Evolutionary conservation across 345 rosid genomes (phyloP).

Genomic region (Citrus glauca): DNA sequence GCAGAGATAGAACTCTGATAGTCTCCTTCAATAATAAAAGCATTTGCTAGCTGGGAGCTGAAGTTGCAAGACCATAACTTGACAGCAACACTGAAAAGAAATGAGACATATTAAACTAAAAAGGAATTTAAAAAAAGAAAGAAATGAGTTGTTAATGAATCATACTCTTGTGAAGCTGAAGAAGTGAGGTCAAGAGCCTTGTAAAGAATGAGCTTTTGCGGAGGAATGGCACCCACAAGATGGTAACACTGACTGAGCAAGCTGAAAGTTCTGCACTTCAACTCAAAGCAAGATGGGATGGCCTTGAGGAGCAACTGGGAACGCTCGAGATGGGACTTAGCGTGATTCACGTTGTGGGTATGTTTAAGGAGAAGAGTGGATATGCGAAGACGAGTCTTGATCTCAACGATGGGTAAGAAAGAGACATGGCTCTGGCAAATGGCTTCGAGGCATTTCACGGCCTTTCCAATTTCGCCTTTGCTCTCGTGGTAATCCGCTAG

Average conservation of each 20-base stretch:
- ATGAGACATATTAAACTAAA: not conserved
- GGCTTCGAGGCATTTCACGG: slow-evolving; percentile 88
- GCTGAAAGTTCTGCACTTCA: slow-evolving; percentile 78
- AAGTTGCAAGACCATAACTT: slow-evolving; percentile 91
- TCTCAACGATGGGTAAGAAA: slow-evolving; percentile 78
- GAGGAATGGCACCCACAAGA: slow-evolving; percentile 73
- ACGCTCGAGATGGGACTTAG: slow-evolving; percentile 92
- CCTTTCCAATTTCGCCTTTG: slow-evolving; percentile 64
- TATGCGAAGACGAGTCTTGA: slow-evolving; percentile 81
- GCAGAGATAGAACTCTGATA: slow-evolving; percentile 62
- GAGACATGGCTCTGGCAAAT: slow-evolving; percentile 71
- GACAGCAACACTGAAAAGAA: slow-evolving; percentile 30
- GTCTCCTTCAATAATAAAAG: slow-evolving; percentile 77
- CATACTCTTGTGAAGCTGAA: slow-evolving; percentile 39
- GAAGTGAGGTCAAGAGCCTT: slow-evolving; percentile 72
- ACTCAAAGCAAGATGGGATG: slow-evolving; percentile 79
- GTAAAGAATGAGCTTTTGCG: slow-evolving; percentile 71
- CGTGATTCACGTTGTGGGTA: slow-evolving; percentile 73
- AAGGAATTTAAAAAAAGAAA: not conserved
- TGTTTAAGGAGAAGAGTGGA: slow-evolving; percentile 82
- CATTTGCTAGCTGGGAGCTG: slow-evolving; percentile 94
- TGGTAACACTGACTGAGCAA: slow-evolving; percentile 90
- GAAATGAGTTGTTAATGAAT: not conserved
- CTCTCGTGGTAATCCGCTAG: slow-evolving; percentile 79
- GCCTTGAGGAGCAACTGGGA: slow-evolving; percentile 67